phyloP scores from a whole-genome alignment of 306 rosid genomes.

The Glycine soja region DNA sequence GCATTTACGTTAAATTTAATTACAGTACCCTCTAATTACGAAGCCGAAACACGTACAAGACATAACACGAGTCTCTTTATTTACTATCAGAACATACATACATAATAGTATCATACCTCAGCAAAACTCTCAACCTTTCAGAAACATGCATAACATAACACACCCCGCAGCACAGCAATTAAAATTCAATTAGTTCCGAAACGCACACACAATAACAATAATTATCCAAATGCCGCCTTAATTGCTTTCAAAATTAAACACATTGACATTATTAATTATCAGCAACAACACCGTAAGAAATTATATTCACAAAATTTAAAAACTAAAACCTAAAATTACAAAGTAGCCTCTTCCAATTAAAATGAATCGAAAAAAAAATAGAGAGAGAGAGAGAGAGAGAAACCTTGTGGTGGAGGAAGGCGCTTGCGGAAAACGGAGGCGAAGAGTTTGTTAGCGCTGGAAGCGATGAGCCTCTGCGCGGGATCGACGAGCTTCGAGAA shows the following conservation, averaged over 20 bases:
- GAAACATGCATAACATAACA: slow-evolving; percentile 5
- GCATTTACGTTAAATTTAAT: neutral
- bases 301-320: neutral
- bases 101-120: neutral
- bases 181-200: slow-evolving; percentile 23
- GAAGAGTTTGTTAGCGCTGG: slow-evolving; percentile 74
- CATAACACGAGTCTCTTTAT: neutral
- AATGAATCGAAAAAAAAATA: neutral
- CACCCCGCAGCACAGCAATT: neutral
- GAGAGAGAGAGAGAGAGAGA: slow-evolving; percentile 1
- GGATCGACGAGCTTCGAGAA: slow-evolving; percentile 92
- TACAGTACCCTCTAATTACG: neutral
- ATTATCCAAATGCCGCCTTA: neutral
- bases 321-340: neutral
- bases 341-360: neutral
- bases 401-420: slow-evolving; percentile 62
- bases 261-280: neutral
- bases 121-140: neutral
- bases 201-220: neutral
- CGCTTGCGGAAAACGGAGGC: slow-evolving; percentile 78
- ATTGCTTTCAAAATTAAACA: slow-evolving; percentile 31
- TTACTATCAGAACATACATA: neutral
- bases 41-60: neutral
- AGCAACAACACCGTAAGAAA: neutral
- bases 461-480: slow-evolving; percentile 82